Conservation (phyloP, 2,329 filamentous ascomycete genomes). For the Massarina eburnea region DNA sequence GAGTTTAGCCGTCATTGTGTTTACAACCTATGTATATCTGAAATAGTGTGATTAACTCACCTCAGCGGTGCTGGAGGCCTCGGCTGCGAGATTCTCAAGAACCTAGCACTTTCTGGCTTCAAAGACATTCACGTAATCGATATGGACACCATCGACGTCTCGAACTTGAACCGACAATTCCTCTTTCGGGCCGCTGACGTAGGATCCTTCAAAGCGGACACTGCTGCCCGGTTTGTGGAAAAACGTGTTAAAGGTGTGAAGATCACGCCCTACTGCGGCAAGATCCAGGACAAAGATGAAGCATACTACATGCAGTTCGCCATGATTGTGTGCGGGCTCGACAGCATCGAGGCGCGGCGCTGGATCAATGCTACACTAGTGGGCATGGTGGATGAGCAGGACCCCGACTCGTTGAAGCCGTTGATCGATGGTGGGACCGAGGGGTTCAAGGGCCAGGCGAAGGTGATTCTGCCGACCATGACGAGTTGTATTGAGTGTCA, state of each 20-base stretch:
- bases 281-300: constrained; percentile 95
- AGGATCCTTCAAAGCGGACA: constrained; percentile 89
- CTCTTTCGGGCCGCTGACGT: constrained; percentile 91
- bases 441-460: constrained; percentile 95
- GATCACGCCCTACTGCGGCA: constrained; percentile 91
- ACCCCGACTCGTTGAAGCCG: constrained; percentile 85
- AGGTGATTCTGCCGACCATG: constrained; percentile 88
- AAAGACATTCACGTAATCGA: constrained; percentile 98
- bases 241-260: constrained; percentile 84
- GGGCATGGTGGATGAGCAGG: constrained; percentile 81
- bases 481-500: constrained; percentile 98
- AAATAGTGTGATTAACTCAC: no score
- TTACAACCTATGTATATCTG: no score
- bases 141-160: constrained; percentile 99
- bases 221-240: constrained; percentile 90
- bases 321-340: constrained; percentile 87
- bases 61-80: constrained; percentile 86
- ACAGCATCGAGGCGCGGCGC: constrained; percentile 94
- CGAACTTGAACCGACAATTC: constrained; percentile 96
- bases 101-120: constrained; percentile 92
- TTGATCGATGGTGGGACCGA: constrained; percentile 96
- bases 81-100: constrained; percentile 95
- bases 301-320: constrained; percentile 97
- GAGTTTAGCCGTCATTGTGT: constrained; percentile 20
- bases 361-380: constrained; percentile 98